Conservation (phyloP, 2,329 filamentous ascomycete species). For the Mycosphaerella arachidis region DNA sequence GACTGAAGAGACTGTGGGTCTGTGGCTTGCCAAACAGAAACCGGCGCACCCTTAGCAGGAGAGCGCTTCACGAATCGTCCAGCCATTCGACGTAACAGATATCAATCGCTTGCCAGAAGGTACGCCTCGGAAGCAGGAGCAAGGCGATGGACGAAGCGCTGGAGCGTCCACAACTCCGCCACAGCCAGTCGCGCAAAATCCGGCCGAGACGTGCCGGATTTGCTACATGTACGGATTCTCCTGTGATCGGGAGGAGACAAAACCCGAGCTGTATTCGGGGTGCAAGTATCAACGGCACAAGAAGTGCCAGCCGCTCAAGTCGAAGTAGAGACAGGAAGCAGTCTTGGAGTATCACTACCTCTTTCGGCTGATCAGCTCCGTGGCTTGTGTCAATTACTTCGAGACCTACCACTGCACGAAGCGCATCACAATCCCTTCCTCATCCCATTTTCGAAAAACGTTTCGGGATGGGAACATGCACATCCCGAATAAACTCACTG, state of each 20-base stretch:
- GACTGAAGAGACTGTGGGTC: constrained; percentile 58
- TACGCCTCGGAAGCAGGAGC: not conserved
- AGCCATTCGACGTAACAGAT: not conserved
- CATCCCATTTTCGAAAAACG: constrained; percentile 11
- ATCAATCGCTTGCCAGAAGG: not conserved
- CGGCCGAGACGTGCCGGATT: not conserved
- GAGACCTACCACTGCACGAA: not conserved
- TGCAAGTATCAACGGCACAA: not conserved
- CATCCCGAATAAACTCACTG: constrained; percentile 21
- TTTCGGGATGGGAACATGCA: constrained; percentile 23
- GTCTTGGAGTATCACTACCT: too few species aligned
- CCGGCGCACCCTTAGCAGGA: constrained; percentile 3
- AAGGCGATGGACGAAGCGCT: not conserved
- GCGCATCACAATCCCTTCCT: constrained; percentile 8
- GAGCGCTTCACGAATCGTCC: not conserved
- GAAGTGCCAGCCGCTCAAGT: too few species aligned
- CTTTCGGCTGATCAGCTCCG: too few species aligned
- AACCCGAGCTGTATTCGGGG: not conserved
- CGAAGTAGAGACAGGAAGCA: too few species aligned
- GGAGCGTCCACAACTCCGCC: not conserved
- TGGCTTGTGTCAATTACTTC: not conserved
- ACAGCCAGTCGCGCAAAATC: not conserved
- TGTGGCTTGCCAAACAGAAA: constrained; percentile 47
- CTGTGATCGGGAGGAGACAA: not conserved
- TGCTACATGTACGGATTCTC: not conserved